Evolutionary conservation across 371 early-diverging fungal genomes (phyloP), one percentile per base, ranked within the genome.

Genomic region (Polyrhizophydium stewartii): DNA sequence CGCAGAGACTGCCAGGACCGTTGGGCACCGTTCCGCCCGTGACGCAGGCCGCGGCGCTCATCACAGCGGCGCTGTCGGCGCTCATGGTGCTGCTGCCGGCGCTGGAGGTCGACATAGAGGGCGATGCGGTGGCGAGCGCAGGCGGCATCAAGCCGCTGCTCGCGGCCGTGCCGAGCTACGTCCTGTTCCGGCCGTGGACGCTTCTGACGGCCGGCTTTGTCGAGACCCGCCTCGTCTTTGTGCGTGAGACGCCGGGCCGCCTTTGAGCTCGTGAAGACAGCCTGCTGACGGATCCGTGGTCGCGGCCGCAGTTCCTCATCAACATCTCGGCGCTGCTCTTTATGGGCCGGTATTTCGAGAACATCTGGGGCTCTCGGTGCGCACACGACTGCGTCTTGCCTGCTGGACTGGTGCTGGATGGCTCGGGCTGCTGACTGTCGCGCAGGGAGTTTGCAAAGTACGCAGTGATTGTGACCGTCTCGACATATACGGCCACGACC

Each of bases 271-370:
- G n/a, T 22, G 40, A n/a, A 28, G n/a, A n/a, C n/a, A n/a, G n/a
- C n/a, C n/a, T n/a, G n/a, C n/a, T n/a, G n/a, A n/a, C n/a, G n/a
- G n/a, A n/a, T n/a, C n/a, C n/a, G n/a, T n/a, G n/a, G n/a, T n/a
- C n/a, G n/a, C n/a, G n/a, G 25, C 45, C 16, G 43, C 72, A 86
- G 86, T 76, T 84, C 30, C 45, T 73, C 25, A 66, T 69, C 43
- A 83, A 79, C 61, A 58, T 74, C 2, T 63, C 76, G 0, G 65
- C 81, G 2, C 61, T 87, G 10, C 60, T 85, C 27, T 72, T 84
- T 16, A 75, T 81, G 67, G 89, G 89, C 49, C 86, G 84, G 65
- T 89, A 89, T 62, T 78, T 92, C 66, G 92, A 89, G 70, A 78
- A 84, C 16, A 81, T 78, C 51, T 92, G 90, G 90, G 89, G 89